Percentiles rank a stretch among this genome's conserved stretches.
These are phyloP conservation scores for Pythium volutum DNA, from an alignment of 352 stramenopile genomes.

Conservation along the genomic window DNA sequence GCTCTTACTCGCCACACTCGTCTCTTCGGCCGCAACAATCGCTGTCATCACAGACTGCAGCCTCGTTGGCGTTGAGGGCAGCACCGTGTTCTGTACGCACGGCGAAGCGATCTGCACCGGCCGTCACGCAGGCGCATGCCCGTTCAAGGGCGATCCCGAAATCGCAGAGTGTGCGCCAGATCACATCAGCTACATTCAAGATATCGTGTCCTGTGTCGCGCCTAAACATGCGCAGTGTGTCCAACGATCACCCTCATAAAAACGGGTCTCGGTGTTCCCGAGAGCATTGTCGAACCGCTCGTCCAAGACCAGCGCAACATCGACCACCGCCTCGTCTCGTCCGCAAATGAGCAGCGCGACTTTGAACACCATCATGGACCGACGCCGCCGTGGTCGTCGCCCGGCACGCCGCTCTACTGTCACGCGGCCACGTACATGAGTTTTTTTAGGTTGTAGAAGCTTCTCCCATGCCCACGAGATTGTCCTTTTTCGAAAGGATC, in stretches of 20 bases:
- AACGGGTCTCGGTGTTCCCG: slow-evolving; percentile 42
- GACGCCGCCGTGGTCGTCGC: slow-evolving; percentile 3
- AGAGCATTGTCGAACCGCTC: too few relatives aligned
- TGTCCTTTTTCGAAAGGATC: not conserved
- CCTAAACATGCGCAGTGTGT: slow-evolving; percentile 41
- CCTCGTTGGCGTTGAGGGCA: not conserved
- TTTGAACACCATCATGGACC: slow-evolving; percentile 6
- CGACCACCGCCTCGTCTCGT: not conserved
- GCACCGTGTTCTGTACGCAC: slow-evolving; percentile 3
- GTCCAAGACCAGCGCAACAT: not conserved
- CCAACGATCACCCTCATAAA: slow-evolving; percentile 9
- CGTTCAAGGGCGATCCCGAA: slow-evolving; percentile 30
- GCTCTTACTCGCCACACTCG: not conserved
- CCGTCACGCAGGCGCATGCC: slow-evolving; percentile 25
- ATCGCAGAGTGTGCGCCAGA: slow-evolving; percentile 29
- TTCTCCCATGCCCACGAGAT: slow-evolving; percentile 1
- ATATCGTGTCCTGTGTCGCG: slow-evolving; percentile 28
- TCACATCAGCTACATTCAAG: slow-evolving; percentile 27
- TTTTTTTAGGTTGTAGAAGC: not conserved
- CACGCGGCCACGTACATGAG: slow-evolving; percentile 1
- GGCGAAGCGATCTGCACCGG: not conserved
- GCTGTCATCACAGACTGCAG: not conserved
- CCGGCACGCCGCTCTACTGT: slow-evolving; percentile 6
- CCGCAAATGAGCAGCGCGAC: not conserved
- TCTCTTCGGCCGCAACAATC: not conserved